Conservation (phyloP, 176 grass and related monocot species). For the Triticum dicoccoides region DNA sequence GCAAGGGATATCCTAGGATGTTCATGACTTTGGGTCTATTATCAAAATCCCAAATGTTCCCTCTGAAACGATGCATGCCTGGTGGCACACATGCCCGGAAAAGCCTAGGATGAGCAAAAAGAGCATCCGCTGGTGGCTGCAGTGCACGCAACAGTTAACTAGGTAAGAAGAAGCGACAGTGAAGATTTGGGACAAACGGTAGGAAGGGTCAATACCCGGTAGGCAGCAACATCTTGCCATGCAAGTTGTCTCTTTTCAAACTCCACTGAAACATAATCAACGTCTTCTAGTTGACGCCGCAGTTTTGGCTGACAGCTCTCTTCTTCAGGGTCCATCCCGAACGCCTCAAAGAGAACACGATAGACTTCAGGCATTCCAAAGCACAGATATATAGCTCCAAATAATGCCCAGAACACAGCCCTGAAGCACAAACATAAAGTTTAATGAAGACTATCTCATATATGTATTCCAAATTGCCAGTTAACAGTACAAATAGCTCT, state of each 20-base stretch:
- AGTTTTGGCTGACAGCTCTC: slow-evolving; percentile 90
- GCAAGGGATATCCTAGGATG: slow-evolving; percentile 74
- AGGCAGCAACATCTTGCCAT: slow-evolving; percentile 92
- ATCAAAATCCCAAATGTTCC: slow-evolving; percentile 97
- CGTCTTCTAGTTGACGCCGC: slow-evolving; percentile 89
- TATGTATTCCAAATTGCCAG: neutral
- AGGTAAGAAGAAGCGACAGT: slow-evolving; percentile 7
- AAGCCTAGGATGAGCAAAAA: slow-evolving; percentile 95
- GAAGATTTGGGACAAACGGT: neutral
- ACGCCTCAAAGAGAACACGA: slow-evolving; percentile 92
- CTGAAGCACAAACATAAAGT: slow-evolving; percentile 39
- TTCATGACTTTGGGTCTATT: slow-evolving; percentile 75
- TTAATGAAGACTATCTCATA: neutral
- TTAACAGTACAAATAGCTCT: neutral
- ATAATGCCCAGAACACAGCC: slow-evolving; percentile 96
- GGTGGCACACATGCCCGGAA: slow-evolving; percentile 97
- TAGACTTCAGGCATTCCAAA: slow-evolving; percentile 99
- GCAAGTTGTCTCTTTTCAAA: slow-evolving; percentile 79
- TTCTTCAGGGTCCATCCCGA: slow-evolving; percentile 93
- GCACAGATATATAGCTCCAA: slow-evolving; percentile 99
- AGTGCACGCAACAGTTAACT: neutral
- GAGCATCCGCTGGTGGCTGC: slow-evolving; percentile 94
- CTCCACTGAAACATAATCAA: slow-evolving; percentile 98
- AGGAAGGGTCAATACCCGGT: slow-evolving; percentile 55
- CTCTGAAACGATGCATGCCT: slow-evolving; percentile 96